Evolutionary conservation across 2,329 filamentous ascomycete genomes (phyloP), one percentile per base, ranked within the genome.

Genomic region (Fusarium sp.): DNA sequence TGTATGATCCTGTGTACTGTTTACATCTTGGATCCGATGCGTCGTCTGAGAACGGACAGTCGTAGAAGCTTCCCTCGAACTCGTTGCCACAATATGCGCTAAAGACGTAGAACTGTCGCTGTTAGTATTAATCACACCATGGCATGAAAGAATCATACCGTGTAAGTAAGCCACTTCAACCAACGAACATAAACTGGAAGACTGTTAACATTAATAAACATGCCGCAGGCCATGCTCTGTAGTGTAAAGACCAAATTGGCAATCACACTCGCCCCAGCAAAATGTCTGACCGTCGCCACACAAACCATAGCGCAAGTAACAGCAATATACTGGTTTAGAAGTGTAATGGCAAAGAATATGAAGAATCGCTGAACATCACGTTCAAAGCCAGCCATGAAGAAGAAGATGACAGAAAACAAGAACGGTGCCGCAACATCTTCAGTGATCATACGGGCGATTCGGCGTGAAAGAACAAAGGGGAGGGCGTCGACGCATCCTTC

Each of bases 111-210:
- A 88, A 91, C 85, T 88, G 28, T 8, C 1, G 0, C 13, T 10
- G 54, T 78, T 45, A 79, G 71, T 31, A 49, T 6, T 30, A 6
- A 4, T 2, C 5, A 20, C 0, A 8, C 1, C 8, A 8, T 3
- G 2, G 56, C 6, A 11, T 3, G 10, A 49, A 4, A 3, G 12
- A 6, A 74, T 0, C 82, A 75, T 77, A 85, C 85, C 23, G 85
- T 84, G 67, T 89, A 90, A 2, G 87, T 85, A 26, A 84, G 84
- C 82, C 88, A 91, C 74, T 93, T 94, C 3, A 92, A 80, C 92
- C 92, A 94, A 57, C 91, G 84, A n/a, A 93, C 87, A 71, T 93
- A 94, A 2, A 94, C 82, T 0, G 92, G 91, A 5, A 94, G 91
- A 7, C 89, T 88, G 54, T 92, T 88, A 12, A 85, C 84, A 75